Evolutionary conservation across 495 filamentous ascomycete genomes (phyloP).

Genomic region (Penicillium odoratum): DNA sequence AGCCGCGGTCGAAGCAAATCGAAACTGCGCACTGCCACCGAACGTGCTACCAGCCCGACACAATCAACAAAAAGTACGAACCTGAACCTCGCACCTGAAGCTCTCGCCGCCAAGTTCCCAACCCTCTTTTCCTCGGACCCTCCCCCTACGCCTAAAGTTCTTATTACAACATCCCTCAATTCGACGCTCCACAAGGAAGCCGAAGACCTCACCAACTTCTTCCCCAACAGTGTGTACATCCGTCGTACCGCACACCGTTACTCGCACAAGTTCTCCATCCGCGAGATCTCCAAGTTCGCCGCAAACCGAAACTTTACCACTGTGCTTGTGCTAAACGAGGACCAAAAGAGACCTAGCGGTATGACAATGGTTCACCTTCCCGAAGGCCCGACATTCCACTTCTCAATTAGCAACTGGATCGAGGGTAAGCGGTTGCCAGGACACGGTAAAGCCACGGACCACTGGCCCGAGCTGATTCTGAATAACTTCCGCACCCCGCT

Average conservation of each 20-base stretch:
- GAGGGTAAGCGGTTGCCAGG: slow-evolving; percentile 81
- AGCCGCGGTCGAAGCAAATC: slow-evolving; percentile 37
- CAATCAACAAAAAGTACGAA: slow-evolving; percentile 70
- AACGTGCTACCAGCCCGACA: slow-evolving; percentile 55
- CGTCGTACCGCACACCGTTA: slow-evolving; percentile 76
- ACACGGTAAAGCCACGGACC: slow-evolving; percentile 84
- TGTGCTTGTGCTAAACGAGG: slow-evolving; percentile 79
- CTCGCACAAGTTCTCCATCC: slow-evolving; percentile 81
- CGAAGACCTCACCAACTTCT: slow-evolving; percentile 69
- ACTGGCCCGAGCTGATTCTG: slow-evolving; percentile 89
- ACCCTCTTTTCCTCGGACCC: slow-evolving; percentile 70
- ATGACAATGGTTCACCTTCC: slow-evolving; percentile 83
- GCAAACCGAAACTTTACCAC: slow-evolving; percentile 75
- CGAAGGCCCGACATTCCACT: slow-evolving; percentile 83
- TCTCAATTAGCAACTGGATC: slow-evolving; percentile 80
- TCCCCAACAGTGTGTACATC: slow-evolving; percentile 88
- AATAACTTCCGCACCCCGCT: slow-evolving; percentile 95
- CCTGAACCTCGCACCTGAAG: slow-evolving; percentile 68
- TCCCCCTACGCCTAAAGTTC: slow-evolving; percentile 66
- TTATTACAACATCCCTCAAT: slow-evolving; percentile 86
- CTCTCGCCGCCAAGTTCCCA: slow-evolving; percentile 73
- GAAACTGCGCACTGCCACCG: slow-evolving; percentile 48
- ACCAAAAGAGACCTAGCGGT: slow-evolving; percentile 74
- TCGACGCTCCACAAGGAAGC: slow-evolving; percentile 83
- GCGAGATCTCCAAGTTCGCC: slow-evolving; percentile 87